Evolutionary conservation across 495 filamentous ascomycete species (phyloP).

Genomic region (Gamarada debralockiae): DNA sequence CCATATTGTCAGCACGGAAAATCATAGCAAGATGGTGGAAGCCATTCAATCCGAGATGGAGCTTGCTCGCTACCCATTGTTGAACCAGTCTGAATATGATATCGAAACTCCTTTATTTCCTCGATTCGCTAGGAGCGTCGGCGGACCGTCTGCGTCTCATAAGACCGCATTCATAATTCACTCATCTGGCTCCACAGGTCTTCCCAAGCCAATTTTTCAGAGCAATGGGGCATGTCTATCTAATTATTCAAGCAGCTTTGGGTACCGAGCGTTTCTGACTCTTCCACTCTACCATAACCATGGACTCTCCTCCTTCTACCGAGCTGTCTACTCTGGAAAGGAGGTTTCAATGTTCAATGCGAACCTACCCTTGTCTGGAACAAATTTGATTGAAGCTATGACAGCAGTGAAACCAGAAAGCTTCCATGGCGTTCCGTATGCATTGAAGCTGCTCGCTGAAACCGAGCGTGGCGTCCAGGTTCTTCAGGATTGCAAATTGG

Average conservation of each 20-base stretch:
- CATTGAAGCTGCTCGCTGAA: slow-evolving; percentile 43
- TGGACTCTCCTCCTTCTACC: slow-evolving; percentile 44
- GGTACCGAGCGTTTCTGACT: slow-evolving; percentile 8
- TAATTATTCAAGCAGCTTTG: slow-evolving; percentile 33
- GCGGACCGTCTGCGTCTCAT: slow-evolving; percentile 31
- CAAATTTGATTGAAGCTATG: slow-evolving; percentile 36
- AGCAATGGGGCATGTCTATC: slow-evolving; percentile 24
- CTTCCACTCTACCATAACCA: slow-evolving; percentile 34
- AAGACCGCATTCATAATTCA: slow-evolving; percentile 32
- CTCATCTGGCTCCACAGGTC: slow-evolving; percentile 17
- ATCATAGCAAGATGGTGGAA: slow-evolving; percentile 8
- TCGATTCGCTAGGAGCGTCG: slow-evolving; percentile 29
- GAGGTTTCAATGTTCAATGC: slow-evolving; percentile 41
- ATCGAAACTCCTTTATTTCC: neutral
- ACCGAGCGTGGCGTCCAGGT: slow-evolving; percentile 41
- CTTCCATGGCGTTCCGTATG: slow-evolving; percentile 44
- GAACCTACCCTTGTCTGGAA: slow-evolving; percentile 37
- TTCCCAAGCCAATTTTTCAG: slow-evolving; percentile 18
- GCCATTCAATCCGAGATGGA: slow-evolving; percentile 3
- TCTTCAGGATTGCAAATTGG: slow-evolving; percentile 39
- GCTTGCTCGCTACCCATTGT: neutral
- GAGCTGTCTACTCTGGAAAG: slow-evolving; percentile 34
- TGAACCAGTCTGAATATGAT: slow-evolving; percentile 2
- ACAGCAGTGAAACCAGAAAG: slow-evolving; percentile 35
- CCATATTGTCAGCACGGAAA: slow-evolving; percentile 18